Evolutionary conservation across 768 basidiomycete genomes (phyloP), one percentile per base, ranked within the genome.

Genomic region (Astraeus odoratus): DNA sequence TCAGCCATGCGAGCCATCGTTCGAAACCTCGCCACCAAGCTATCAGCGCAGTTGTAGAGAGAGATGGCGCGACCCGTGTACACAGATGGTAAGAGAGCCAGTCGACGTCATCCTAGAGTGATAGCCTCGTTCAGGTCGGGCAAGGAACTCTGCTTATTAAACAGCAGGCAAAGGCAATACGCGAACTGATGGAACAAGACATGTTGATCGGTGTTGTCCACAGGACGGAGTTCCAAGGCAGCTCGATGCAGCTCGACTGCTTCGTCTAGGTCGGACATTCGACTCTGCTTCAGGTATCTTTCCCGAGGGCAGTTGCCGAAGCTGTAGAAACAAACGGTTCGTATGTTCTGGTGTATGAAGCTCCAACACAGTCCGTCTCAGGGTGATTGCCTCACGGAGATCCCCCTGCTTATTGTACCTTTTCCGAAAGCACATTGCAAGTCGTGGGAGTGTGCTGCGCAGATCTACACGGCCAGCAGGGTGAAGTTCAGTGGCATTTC

Each of bases 231-330:
- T 22, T 46, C 34, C 12, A 58, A 33, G 7, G 44, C 51, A 19
- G 46, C 40, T 22, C 33, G 30, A 33, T 39, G 43, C 31, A 42
- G 20, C 29, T 25, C 4, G 12, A 58, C 40, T 8, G 51, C 33
- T 36, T 52, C 47, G 13, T 58, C 46, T 4, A 58, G 29, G 34
- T 56, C 55, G 15, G 18, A 34, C 13, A 23, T 13, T 5, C 49
- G 10, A 1, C 49, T 33, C 5, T 19, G 40, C n/a, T 41, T 41
- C 33, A 51, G 33, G 44, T 54, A 58, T 31, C 44, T 51, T 15
- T n/a, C 22, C 29, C n/a, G 13, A 8, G 57, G 42, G 3, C 40
- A 43, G 42, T 22, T 31, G 18, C 45, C 54, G 8, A 59, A 48
- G 34, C 46, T 49, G 22, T 44, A 43, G 16, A 59, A 34, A 12